Evolutionary conservation across 306 rosid species (phyloP).

Genomic region (Pterocarpus macrocarpus): DNA sequence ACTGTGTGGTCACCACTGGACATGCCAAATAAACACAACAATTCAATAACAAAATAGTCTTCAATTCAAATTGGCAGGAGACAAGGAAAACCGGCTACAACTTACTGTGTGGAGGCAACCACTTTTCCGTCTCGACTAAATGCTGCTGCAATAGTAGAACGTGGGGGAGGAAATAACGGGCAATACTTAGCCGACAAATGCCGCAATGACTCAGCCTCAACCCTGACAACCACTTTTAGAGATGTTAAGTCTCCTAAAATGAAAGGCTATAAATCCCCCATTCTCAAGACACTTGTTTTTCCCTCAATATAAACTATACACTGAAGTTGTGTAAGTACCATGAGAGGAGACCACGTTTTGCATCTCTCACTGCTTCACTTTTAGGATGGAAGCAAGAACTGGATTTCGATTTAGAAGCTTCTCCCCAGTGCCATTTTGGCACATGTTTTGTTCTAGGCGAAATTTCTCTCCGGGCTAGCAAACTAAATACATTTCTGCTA

Average conservation of each 20-base stretch:
- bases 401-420: conserved; percentile 54
- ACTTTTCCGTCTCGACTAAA: conserved; percentile 95
- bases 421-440: conserved; percentile 62
- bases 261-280: not conserved
- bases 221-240: conserved; percentile 57
- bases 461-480: conserved; percentile 68
- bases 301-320: conserved; percentile 3
- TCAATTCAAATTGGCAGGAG: conserved; percentile 7
- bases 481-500: conserved; percentile 61
- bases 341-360: conserved; percentile 60
- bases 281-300: conserved; percentile 10
- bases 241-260: conserved; percentile 34
- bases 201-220: conserved; percentile 75
- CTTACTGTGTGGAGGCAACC: conserved; percentile 97
- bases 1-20: conserved; percentile 98
- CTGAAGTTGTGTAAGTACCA: conserved; percentile 51
- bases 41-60: conserved; percentile 23
- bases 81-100: conserved; percentile 35
- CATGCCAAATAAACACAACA: conserved; percentile 37
- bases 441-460: conserved; percentile 56
- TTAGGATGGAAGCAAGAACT: conserved; percentile 40
- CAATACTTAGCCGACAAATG: conserved; percentile 94
- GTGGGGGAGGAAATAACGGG: conserved; percentile 89
- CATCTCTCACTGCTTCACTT: conserved; percentile 57
- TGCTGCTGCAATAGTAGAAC: conserved; percentile 98